Evolutionary conservation across 2,329 filamentous ascomycete species (phyloP).

Genomic region (Clonostachys solani): DNA sequence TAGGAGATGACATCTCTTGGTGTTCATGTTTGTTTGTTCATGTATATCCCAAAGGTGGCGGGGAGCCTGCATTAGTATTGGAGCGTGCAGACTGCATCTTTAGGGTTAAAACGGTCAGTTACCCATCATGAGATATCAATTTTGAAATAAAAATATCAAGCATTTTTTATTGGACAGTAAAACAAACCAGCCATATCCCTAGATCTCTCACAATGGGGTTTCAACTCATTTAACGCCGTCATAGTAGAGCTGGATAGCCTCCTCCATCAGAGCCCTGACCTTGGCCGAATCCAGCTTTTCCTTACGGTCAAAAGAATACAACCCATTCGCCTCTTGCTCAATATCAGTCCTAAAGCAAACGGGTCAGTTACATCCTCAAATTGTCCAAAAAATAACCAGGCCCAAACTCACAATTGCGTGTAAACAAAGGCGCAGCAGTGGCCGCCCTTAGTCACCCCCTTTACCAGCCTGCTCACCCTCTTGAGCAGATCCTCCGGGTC

Average conservation of each 20-base stretch:
- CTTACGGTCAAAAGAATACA: slow-evolving; percentile 59
- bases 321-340: slow-evolving; percentile 64
- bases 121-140: too few relatives aligned
- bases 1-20: too few relatives aligned
- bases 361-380: slow-evolving; percentile 5
- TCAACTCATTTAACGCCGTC: slow-evolving; percentile 11
- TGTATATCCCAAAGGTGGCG: too few relatives aligned
- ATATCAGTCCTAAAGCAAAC: slow-evolving; percentile 41
- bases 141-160: too few relatives aligned
- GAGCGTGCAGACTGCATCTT: too few relatives aligned
- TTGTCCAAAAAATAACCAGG: background rate
- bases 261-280: slow-evolving; percentile 54
- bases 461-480: slow-evolving; percentile 53
- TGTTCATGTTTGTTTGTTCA: too few relatives aligned
- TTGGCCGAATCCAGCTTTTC: slow-evolving; percentile 54
- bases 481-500: slow-evolving; percentile 55
- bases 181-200: too few relatives aligned
- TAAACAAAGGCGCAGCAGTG: slow-evolving; percentile 61
- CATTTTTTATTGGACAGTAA: too few relatives aligned
- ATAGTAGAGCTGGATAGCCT: slow-evolving; percentile 42
- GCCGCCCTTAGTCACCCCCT: slow-evolving; percentile 51
- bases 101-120: too few relatives aligned
- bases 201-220: too few relatives aligned
- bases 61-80: too few relatives aligned
- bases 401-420: slow-evolving; percentile 52